These are phyloP conservation scores for Zostera marina DNA, from an alignment of 116 monocot genomes.

Conservation along the genomic window DNA sequence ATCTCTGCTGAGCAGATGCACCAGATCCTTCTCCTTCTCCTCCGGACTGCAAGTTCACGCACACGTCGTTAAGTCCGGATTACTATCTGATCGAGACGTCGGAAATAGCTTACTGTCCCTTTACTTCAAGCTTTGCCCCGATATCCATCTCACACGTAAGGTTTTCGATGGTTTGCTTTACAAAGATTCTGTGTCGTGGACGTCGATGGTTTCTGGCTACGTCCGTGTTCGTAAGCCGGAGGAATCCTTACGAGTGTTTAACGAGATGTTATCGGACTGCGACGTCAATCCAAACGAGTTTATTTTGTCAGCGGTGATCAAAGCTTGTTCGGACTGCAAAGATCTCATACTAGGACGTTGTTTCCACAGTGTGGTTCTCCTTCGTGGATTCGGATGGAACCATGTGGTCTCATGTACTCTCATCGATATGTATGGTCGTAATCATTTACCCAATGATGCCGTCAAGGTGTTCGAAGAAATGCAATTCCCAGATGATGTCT, in stretches of 20 bases:
- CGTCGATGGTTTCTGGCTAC: slow-evolving; percentile 59
- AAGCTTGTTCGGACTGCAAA: slow-evolving; percentile 12
- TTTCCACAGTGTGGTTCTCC: slow-evolving; percentile 30
- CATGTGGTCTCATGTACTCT: slow-evolving; percentile 43
- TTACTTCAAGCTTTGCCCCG: slow-evolving; percentile 53
- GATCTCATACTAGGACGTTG: slow-evolving; percentile 24
- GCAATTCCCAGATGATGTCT: slow-evolving; percentile 29
- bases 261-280: slow-evolving; percentile 16
- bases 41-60: slow-evolving; percentile 50
- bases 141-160: slow-evolving; percentile 23
- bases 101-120: slow-evolving; percentile 70
- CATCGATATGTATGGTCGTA: slow-evolving; percentile 49
- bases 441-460: slow-evolving; percentile 17
- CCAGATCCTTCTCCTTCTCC: slow-evolving; percentile 23
- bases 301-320: slow-evolving; percentile 21
- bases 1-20: slow-evolving; percentile 34
- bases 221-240: slow-evolving; percentile 30
- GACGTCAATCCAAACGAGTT: slow-evolving; percentile 26
- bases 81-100: slow-evolving; percentile 53
- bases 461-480: slow-evolving; percentile 28
- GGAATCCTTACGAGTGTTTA: slow-evolving; percentile 22
- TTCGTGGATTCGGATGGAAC: slow-evolving; percentile 24
- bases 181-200: slow-evolving; percentile 65
- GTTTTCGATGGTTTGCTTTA: slow-evolving; percentile 45
- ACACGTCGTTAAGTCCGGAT: slow-evolving; percentile 48